Conservation (phyloP, 2,329 filamentous ascomycete species). For the Sporothrix brunneoviolacea region DNA sequence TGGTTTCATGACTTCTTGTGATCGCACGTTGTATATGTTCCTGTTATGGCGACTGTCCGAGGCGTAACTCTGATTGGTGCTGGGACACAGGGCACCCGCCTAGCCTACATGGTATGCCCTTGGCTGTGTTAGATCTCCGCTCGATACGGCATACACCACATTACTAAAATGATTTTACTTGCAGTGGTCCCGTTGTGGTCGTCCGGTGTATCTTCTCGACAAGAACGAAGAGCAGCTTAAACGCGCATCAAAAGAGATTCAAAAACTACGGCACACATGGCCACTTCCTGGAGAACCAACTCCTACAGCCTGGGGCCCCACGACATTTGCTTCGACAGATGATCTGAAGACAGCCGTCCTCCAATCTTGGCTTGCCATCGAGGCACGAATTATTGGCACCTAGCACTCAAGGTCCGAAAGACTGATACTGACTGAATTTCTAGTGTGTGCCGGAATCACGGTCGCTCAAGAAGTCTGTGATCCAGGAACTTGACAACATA, state of each 20-base stretch:
- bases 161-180: no score
- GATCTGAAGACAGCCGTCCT: background rate
- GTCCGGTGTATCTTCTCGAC: constrained; percentile 4
- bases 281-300: background rate
- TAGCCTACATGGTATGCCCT: constrained; percentile 2
- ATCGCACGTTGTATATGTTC: no score
- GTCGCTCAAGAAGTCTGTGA: background rate
- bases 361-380: constrained; percentile 4
- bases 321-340: background rate
- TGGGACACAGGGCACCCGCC: constrained; percentile 5
- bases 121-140: no score
- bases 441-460: constrained; percentile 2
- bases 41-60: background rate
- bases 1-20: no score
- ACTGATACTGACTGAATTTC: no score
- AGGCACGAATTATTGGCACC: no score
- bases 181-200: constrained; percentile 6
- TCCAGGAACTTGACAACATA: background rate
- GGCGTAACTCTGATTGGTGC: constrained; percentile 4
- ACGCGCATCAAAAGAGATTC: background rate
- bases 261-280: background rate
- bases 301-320: background rate
- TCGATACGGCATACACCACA: no score
- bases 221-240: background rate
- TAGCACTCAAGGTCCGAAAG: no score